A percentile compares a stretch with the other conserved stretches of the same genome.
phyloP scores from a whole-genome alignment of 306 rosid species.

The Potentilla sterilis region DNA sequence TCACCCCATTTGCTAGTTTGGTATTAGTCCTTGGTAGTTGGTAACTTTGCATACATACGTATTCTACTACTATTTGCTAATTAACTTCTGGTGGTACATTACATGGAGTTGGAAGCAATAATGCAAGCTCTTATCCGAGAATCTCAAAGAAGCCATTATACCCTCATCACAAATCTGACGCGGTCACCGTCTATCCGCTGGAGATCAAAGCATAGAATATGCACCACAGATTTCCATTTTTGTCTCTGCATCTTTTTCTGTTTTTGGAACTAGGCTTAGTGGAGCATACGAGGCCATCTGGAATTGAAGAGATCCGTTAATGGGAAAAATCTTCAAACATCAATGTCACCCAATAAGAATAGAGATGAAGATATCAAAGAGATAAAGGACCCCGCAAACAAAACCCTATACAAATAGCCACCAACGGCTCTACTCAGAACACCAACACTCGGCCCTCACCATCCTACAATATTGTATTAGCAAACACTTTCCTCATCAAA shows the following conservation, averaged over 20 bases:
- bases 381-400: constrained; percentile 16
- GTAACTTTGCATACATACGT: neutral
- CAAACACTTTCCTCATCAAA: neutral
- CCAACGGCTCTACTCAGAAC: neutral
- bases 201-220: constrained; percentile 2
- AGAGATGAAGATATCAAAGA: constrained; percentile 21
- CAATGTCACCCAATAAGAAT: constrained; percentile 28
- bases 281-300: neutral
- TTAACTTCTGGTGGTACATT: neutral
- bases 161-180: neutral
- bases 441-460: neutral
- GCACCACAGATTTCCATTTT: neutral
- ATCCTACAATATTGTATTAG: neutral
- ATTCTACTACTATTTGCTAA: neutral
- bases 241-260: neutral
- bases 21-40: neutral
- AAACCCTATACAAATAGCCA: neutral
- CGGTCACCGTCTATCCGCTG: neutral
- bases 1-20: neutral
- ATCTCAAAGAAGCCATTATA: too few relatives aligned
- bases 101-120: neutral
- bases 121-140: too few relatives aligned
- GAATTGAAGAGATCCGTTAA: neutral
- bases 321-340: constrained; percentile 7
- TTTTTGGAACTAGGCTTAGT: neutral